A percentile compares a stretch with the other conserved stretches of the same genome.
These are phyloP conservation scores for Astraeus odoratus DNA, from an alignment of 768 basidiomycete genomes.

Conservation along the genomic window DNA sequence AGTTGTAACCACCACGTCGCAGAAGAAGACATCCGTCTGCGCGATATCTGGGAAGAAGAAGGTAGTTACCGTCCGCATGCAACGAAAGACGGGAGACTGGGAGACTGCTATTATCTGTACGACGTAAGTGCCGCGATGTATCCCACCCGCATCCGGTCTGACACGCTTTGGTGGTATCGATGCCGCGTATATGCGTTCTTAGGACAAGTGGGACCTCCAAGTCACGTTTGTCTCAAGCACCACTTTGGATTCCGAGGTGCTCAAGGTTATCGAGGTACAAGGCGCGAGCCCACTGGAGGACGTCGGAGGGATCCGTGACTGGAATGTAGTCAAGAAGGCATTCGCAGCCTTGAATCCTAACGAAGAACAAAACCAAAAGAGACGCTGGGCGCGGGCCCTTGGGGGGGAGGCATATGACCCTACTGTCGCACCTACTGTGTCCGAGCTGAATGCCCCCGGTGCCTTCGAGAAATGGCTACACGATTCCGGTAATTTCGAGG, in stretches of 20 bases:
- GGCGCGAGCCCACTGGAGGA: slow-evolving; percentile 6
- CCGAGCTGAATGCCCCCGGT: too few species aligned
- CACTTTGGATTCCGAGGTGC: background rate
- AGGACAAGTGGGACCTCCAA: slow-evolving; percentile 20
- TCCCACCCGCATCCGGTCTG: background rate
- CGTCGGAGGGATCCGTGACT: slow-evolving; percentile 3
- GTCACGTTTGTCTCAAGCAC: background rate
- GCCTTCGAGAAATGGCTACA: too few species aligned
- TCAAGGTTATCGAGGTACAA: slow-evolving; percentile 2
- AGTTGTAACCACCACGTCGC: slow-evolving; percentile 1
- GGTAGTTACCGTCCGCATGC: slow-evolving; percentile 5
- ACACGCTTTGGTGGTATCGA: too few species aligned
- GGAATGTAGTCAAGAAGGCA: slow-evolving; percentile 9
- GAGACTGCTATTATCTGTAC: slow-evolving; percentile 14
- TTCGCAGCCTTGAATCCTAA: slow-evolving; percentile 2
- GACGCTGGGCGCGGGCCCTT: slow-evolving; percentile 2
- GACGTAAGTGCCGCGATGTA: slow-evolving; percentile 15
- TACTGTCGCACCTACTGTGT: background rate
- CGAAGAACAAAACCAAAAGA: background rate
- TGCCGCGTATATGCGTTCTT: background rate
- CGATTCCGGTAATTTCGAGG: too few species aligned
- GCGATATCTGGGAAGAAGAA: slow-evolving; percentile 6
- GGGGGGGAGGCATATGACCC: slow-evolving; percentile 5
- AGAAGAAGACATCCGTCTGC: slow-evolving; percentile 8
- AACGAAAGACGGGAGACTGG: slow-evolving; percentile 2